Conservation (phyloP, 257 asterid genomes). For the Voacanga thouarsii region DNA sequence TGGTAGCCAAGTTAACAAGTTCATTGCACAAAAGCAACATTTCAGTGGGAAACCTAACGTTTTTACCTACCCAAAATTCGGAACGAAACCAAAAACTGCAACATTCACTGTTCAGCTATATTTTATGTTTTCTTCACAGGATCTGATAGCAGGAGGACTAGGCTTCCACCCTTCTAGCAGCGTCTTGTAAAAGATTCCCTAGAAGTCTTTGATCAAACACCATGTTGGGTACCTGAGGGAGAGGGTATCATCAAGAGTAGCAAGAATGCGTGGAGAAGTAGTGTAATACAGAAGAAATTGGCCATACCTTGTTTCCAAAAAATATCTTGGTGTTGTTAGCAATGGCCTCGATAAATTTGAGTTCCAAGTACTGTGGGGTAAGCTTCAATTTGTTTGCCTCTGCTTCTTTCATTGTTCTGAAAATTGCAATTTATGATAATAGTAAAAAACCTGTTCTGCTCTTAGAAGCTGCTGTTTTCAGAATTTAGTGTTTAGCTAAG, state of each 20-base stretch:
- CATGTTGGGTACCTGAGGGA: slow-evolving; percentile 76
- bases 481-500: not conserved
- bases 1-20: not conserved
- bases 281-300: not conserved
- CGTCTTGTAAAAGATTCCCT: slow-evolving; percentile 64
- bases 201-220: slow-evolving; percentile 79
- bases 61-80: not conserved
- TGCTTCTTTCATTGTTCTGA: slow-evolving; percentile 79
- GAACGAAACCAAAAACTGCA: not conserved
- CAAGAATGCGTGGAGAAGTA: not conserved
- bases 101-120: not conserved
- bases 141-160: slow-evolving; percentile 9
- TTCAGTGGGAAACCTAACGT: too few species aligned
- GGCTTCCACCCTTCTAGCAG: slow-evolving; percentile 25
- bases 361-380: slow-evolving; percentile 78
- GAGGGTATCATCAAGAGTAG: slow-evolving; percentile 21
- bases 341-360: slow-evolving; percentile 84
- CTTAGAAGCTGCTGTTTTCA: not conserved
- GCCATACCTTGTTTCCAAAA: slow-evolving; percentile 80
- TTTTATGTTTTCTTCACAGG: not conserved
- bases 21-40: too few species aligned
- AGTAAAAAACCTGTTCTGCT: not conserved
- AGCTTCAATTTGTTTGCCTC: slow-evolving; percentile 93
- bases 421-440: not conserved
- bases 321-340: slow-evolving; percentile 88